Conservation (phyloP, 139 green algal genomes). For the Microglena sp. region DNA sequence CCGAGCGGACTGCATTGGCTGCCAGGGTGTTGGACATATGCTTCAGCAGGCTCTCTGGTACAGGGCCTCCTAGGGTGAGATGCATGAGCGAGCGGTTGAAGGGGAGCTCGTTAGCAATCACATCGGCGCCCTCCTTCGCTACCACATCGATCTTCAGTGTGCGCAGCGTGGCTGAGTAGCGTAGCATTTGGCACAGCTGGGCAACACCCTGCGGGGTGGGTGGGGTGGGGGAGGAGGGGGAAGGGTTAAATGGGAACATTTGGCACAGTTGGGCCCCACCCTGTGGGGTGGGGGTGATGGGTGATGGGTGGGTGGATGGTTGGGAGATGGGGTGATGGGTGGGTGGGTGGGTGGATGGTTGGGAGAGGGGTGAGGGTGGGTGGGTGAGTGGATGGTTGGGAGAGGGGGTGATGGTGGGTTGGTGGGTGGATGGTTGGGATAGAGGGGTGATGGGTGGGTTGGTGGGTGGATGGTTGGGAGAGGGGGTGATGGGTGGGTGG, state of each 20-base stretch:
- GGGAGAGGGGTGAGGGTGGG: too few species aligned
- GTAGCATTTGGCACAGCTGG: conserved; percentile 38
- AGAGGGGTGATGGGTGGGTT: too few species aligned
- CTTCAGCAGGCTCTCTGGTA: conserved; percentile 36
- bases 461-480: too few species aligned
- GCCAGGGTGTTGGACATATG: conserved; percentile 27
- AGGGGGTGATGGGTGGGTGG: too few species aligned
- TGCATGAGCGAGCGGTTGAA: conserved; percentile 25
- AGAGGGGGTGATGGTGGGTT: too few species aligned
- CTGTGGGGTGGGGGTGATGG: too few species aligned
- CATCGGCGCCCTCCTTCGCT: conserved; percentile 27
- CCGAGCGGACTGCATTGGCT: conserved; percentile 4
- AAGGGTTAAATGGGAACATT: not conserved
- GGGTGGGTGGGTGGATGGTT: too few species aligned
- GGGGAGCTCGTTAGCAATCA: conserved; percentile 32
- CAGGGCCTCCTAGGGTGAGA: conserved; percentile 40
- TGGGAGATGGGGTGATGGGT: too few species aligned
- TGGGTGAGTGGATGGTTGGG: too few species aligned
- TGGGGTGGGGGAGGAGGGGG: not conserved
- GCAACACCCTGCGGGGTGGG: conserved; percentile 18
- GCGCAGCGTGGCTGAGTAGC: conserved; percentile 28
- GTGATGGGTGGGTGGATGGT: too few species aligned
- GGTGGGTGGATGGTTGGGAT: too few species aligned
- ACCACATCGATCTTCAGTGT: conserved; percentile 41
- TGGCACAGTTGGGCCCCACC: not conserved